Evolutionary conservation across 148 eudicot species (phyloP), one percentile per base, ranked within the genome.

Genomic region (Rhododendron ovatum): DNA sequence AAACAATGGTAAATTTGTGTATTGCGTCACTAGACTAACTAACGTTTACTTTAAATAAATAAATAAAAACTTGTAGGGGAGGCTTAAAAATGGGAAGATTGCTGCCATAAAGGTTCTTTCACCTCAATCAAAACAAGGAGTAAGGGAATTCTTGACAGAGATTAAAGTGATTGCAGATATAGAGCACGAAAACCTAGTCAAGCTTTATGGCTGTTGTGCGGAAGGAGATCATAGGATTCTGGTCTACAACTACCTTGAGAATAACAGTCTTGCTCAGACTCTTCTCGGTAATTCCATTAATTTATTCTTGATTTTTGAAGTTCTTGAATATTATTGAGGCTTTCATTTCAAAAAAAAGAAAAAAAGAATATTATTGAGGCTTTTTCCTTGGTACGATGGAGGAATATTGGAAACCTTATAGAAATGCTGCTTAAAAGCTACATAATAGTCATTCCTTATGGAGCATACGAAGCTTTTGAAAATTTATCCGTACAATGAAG

Each of bases 61-160:
- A n/a, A n/a, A n/a, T n/a, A 30, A 61, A 57, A 78, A 80, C 26
- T 30, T 75, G 83, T 87, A 96, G 99, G 99, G 96, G 80, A 94
- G 33, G 71, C 93, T 96, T 35, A 88, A 84, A 83, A 92, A 92
- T 90, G 99, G 96, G 67, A 92, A 89, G 20, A 6, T 89, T 88
- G 93, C 88, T 47, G 99, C 99, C 55, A 87, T 95, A 28, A 96
- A 96, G 88, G 96, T 96, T 86, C 98, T 96, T 61, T 95, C 96
- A 75, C 88, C 92, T 18, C 94, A 92, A 75, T 96, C 99, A 87
- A 91, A 88, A 80, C 99, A 96, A 86, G 98, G 99, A 3, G 82
- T 91, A 78, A 85, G 79, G 45, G 98, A 96, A 86, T 96, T 96
- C 85, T 84, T 94, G 88, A 91, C 96, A 47, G 99, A 96, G 86